These are phyloP conservation scores for Pseudocercospora crystallina DNA, from an alignment of 2,329 filamentous ascomycete genomes.

Conservation along the genomic window DNA sequence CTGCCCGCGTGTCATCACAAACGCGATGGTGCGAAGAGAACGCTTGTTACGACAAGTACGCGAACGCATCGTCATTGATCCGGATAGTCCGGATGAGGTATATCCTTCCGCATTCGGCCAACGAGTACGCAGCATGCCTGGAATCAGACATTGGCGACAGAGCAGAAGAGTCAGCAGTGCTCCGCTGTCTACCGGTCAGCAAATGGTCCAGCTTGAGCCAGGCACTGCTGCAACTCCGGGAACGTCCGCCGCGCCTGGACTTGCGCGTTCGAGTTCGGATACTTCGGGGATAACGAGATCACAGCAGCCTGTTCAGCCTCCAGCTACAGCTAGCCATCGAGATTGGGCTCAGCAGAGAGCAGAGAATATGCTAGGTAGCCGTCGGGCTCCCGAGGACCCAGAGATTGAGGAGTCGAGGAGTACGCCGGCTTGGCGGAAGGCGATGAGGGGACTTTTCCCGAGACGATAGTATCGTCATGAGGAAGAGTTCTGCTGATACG, in stretches of 20 bases:
- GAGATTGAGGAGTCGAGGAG: slow-evolving; percentile 30
- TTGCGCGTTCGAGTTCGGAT: slow-evolving; percentile 1
- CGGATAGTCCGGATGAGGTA: slow-evolving; percentile 10
- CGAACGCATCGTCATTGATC: slow-evolving; percentile 40
- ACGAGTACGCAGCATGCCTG: slow-evolving; percentile 11
- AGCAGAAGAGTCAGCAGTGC: slow-evolving; percentile 9
- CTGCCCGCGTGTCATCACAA: slow-evolving; percentile 65
- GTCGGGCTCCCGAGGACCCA: slow-evolving; percentile 27
- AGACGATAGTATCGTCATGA: slow-evolving; percentile 8
- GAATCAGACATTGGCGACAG: slow-evolving; percentile 12
- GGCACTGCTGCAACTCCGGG: neutral
- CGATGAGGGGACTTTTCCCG: slow-evolving; percentile 31
- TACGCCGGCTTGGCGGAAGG: slow-evolving; percentile 32
- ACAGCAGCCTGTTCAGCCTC: slow-evolving; percentile 15
- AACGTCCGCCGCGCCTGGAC: neutral
- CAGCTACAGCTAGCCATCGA: slow-evolving; percentile 32
- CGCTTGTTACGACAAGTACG: slow-evolving; percentile 64
- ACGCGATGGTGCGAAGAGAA: slow-evolving; percentile 82
- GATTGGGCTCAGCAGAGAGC: slow-evolving; percentile 50
- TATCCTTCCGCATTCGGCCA: slow-evolving; percentile 11
- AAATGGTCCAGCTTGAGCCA: slow-evolving; percentile 19
- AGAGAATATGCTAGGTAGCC: slow-evolving; percentile 41
- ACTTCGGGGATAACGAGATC: neutral
- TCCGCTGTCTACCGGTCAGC: slow-evolving; percentile 18
- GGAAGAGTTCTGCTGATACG: neutral